Base-by-base conservation (phyloP, 495 filamentous ascomycete species). In the Tetracladium setigerum region DNA sequence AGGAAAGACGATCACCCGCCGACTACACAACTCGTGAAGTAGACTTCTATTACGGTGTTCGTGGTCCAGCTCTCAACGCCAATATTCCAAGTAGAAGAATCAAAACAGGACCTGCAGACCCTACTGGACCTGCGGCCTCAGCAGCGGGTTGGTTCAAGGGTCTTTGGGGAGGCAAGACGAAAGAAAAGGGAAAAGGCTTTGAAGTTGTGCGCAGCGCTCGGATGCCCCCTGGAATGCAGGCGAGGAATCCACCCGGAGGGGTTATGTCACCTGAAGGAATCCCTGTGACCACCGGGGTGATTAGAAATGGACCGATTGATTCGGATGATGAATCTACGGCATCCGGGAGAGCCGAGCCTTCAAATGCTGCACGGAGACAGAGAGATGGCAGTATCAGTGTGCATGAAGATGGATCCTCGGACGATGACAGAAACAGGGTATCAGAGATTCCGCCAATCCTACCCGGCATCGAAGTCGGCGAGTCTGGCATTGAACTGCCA, bases 81-180 rank as follows among this genome's bases (percentile, higher is more conserved):
- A 83, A 84, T 41, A 79, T 74, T 12, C 87, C 85, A 3, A 86
- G 84, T 27, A 75, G 92, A 31, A 89, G 86, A 59, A 69, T 95
- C 42, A 87, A 89, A 56, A 98, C 92, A 3, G 94, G 92, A 0
- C 92, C 92, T 1, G 89, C 91, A 14, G 94, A 98, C 66, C 92
- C 92, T 5, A 95, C 90, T 30, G 83, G 88, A 0, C 89, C 91
- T 2, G 84, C 92, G 11, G 82, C 86, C 4, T 87, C 84, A 8
- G 90, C 92, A 1, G 82, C 86, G 2, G 87, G 88, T 1, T 98
- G 90, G 85, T 76, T 98, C 63, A 82, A 84, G 54, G 74, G 73
- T 31, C 65, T 95, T 30, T 77, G 95, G 47, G 81, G 81, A 24
- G 86, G 83, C 7, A 89, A 92, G 62, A 84, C 78, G 2, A 95